Conservation (phyloP, 345 rosid species). For the Populus pruinosa region DNA sequence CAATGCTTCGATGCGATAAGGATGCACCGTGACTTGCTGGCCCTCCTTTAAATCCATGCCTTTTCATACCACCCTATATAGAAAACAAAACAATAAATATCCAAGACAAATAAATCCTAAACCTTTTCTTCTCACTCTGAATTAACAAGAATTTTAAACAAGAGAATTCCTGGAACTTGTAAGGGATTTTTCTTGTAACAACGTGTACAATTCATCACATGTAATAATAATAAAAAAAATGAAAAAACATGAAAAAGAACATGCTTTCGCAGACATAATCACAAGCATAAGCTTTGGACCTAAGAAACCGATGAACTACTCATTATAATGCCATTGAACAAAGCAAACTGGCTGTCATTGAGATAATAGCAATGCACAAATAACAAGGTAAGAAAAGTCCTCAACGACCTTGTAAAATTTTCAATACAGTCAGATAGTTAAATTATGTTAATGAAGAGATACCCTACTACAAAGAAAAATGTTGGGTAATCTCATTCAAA, state of each 20-base stretch:
- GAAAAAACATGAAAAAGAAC: neutral
- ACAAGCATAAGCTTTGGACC: neutral
- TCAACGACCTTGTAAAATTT: neutral
- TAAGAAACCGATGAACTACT: neutral
- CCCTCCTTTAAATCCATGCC: constrained; percentile 50
- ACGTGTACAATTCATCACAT: neutral
- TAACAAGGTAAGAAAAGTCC: neutral
- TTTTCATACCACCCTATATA: constrained; percentile 85
- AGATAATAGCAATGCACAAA: neutral
- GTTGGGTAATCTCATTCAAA: neutral
- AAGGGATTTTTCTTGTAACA: neutral
- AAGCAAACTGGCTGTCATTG: neutral
- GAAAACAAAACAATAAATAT: constrained; percentile 8
- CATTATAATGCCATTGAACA: neutral
- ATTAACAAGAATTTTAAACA: constrained; percentile 10
- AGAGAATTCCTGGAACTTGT: neutral
- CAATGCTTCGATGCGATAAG: constrained; percentile 63
- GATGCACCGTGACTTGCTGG: constrained; percentile 88
- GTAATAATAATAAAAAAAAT: neutral
- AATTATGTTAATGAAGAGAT: neutral
- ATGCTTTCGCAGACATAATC: neutral
- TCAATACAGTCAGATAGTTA: neutral
- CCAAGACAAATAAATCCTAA: neutral
- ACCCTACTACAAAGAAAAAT: neutral
- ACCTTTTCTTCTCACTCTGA: neutral